A percentile compares a stretch with the other conserved stretches of the same genome.
phyloP scores from a whole-genome alignment of 805 yeast genomes.

The Starmerella kuoi region DNA sequence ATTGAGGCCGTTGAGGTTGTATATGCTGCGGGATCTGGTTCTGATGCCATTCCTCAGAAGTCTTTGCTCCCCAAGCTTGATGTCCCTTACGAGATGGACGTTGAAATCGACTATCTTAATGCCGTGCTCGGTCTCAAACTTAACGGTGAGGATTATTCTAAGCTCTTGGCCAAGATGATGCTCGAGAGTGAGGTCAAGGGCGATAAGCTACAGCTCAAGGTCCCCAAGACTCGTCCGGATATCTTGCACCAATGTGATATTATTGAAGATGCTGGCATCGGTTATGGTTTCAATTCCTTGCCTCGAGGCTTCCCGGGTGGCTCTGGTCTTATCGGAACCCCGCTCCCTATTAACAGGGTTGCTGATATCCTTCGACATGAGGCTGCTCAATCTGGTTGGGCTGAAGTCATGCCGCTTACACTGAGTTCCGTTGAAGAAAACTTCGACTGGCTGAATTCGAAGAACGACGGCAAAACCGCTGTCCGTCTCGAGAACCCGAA shows the following conservation, averaged over 20 bases:
- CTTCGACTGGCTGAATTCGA: constrained; percentile 66
- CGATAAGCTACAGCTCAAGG: constrained; percentile 39
- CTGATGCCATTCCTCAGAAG: constrained; percentile 32
- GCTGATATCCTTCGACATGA: constrained; percentile 84
- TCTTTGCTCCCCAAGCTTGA: constrained; percentile 57
- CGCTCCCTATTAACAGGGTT: constrained; percentile 82
- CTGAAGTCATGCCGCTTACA: constrained; percentile 90
- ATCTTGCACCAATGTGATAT: constrained; percentile 93
- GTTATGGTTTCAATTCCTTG: constrained; percentile 85
- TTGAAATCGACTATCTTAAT: constrained; percentile 76
- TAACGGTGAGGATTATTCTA: constrained; percentile 52
- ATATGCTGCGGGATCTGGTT: constrained; percentile 53
- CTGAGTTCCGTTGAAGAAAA: constrained; percentile 95
- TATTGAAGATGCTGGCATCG: constrained; percentile 97
- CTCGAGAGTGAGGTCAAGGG: constrained; percentile 47
- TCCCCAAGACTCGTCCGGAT: constrained; percentile 94
- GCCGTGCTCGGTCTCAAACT: constrained; percentile 80
- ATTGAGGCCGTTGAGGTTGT: constrained; percentile 82
- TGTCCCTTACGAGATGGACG: constrained; percentile 51
- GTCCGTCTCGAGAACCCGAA: constrained; percentile 93
- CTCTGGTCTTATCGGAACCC: constrained; percentile 65
- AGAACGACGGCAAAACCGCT: constrained; percentile 50
- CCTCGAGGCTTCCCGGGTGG: constrained; percentile 68
- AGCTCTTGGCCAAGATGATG: constrained; percentile 69
- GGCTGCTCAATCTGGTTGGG: constrained; percentile 89